Evolutionary conservation across 2,329 filamentous ascomycete species (phyloP), one percentile per base, ranked within the genome.

Genomic region (Arthroderma sp.): DNA sequence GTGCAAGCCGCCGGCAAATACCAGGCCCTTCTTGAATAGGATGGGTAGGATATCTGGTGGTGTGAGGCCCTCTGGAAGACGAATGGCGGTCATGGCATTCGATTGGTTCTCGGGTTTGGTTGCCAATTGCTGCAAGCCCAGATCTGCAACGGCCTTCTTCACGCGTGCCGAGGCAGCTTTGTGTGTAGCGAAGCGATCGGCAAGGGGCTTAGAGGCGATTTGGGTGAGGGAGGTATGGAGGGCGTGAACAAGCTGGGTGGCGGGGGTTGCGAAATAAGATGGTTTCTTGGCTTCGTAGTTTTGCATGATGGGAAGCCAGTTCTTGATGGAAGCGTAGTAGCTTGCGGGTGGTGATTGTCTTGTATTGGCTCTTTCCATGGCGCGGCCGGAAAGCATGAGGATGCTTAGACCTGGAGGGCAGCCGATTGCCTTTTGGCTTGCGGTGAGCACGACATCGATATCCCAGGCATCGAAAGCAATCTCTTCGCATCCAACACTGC

Each of bases 221-320:
- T 94, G 86, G 46, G 73, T 82, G 29, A 98, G 74, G 2, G 87
- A 77, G 6, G 88, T 94, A 73, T 98, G 83, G 32, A 98, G 77
- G 40, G 91, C 91, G 66, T 84, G 89, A 54, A 98, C 74, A 42
- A 98, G 78, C 68, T 98, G 91, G 9, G 91, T 91, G 4, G 88
- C 87, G 1, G 91, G 91, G 1, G 91, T 98, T 33, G 91, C 91
- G 60, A 98, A 98, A 73, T 98, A 98, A 2, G 87, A 94, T 33
- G 91, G 79, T 71, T 96, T 98, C 72, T 88, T 86, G 52, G 86
- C 86, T 70, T 98, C 91, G 67, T 98, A 98, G 70, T 95, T 96
- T 70, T 91, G 80, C 89, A 98, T 96, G 66, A 98, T 91, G 39
- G 89, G 89, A 46, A 88, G 71, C 91, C 91, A 98, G 69, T 96